Evolutionary conservation across 2,329 filamentous ascomycete species (phyloP).

Genomic region (Fusarium sp.): DNA sequence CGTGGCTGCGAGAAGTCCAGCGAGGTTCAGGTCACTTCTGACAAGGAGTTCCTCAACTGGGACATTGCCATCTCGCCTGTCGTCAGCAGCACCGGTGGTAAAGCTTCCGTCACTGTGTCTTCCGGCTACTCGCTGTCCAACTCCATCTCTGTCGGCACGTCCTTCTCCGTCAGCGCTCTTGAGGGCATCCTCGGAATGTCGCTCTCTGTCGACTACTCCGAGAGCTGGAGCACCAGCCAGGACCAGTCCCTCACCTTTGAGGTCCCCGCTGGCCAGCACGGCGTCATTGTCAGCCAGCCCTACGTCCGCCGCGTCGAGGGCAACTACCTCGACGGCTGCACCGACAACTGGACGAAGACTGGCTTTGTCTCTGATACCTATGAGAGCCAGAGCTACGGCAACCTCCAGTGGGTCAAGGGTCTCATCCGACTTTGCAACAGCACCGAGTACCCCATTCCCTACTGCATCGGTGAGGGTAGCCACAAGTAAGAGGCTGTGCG

Average conservation of each 20-base stretch:
- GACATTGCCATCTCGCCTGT: constrained; percentile 40
- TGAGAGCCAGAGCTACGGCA: constrained; percentile 27
- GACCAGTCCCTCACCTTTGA: constrained; percentile 29
- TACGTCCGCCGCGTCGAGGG: constrained; percentile 37
- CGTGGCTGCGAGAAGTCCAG: constrained; percentile 33
- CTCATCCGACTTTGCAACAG: constrained; percentile 39
- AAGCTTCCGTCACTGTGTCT: constrained; percentile 21
- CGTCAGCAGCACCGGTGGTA: constrained; percentile 32
- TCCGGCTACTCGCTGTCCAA: constrained; percentile 33
- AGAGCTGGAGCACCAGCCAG: constrained; percentile 30
- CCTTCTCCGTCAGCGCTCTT: constrained; percentile 9
- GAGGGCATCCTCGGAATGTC: constrained; percentile 14
- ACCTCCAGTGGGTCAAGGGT: constrained; percentile 41
- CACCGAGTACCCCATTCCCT: constrained; percentile 36
- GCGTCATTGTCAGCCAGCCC: constrained; percentile 40
- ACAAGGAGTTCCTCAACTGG: constrained; percentile 40
- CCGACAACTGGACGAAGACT: constrained; percentile 18
- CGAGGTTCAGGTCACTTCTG: constrained; percentile 33
- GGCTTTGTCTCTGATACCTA: constrained; percentile 32
- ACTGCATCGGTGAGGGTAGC: constrained; percentile 33
- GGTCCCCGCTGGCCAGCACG: constrained; percentile 29
- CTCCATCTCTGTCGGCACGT: constrained; percentile 11
- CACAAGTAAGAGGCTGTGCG: constrained; percentile 19
- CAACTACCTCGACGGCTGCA: constrained; percentile 29
- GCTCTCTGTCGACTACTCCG: constrained; percentile 22